Conservation (phyloP, 2,329 filamentous ascomycete genomes). For the Conoideocrella luteorostrata region DNA sequence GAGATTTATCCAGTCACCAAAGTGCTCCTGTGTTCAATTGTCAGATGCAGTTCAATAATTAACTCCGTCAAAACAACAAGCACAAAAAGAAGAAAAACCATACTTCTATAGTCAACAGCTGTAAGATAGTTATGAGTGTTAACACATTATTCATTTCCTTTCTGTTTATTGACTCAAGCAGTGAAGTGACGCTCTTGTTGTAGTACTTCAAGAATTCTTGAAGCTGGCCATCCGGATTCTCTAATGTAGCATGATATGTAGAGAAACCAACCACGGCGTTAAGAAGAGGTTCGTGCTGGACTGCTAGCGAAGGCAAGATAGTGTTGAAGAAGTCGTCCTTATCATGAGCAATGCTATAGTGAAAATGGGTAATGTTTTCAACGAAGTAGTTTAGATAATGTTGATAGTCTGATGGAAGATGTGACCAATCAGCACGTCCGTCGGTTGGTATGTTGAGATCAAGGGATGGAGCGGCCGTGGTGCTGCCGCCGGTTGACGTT, state of each 20-base stretch:
- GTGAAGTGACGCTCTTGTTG: constrained; percentile 73
- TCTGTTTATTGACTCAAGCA: constrained; percentile 65
- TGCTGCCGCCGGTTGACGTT: constrained; percentile 36
- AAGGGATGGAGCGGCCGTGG: constrained; percentile 18
- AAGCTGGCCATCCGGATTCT: constrained; percentile 64
- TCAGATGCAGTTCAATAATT: constrained; percentile 4
- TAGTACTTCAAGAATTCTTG: constrained; percentile 84
- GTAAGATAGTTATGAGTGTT: constrained; percentile 80
- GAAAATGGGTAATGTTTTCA: constrained; percentile 70
- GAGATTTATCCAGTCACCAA: constrained; percentile 92
- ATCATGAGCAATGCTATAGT: constrained; percentile 74
- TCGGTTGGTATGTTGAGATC: constrained; percentile 18
- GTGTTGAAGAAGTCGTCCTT: constrained; percentile 66
- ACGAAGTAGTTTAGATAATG: constrained; percentile 74
- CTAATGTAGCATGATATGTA: constrained; percentile 75
- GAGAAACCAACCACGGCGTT: constrained; percentile 85
- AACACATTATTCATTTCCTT: constrained; percentile 65
- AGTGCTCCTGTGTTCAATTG: constrained; percentile 64
- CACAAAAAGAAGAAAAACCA: constrained; percentile 17
- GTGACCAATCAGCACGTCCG: constrained; percentile 42
- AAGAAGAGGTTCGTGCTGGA: constrained; percentile 70
- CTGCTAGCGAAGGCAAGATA: constrained; percentile 64
- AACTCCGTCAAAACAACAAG: no score
- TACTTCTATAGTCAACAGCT: constrained; percentile 91
- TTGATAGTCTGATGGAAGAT: constrained; percentile 63